A percentile compares a stretch with the other conserved stretches of the same genome.
Conservation (phyloP, 23 red algal species). For the Chondrus crispus region DNA sequence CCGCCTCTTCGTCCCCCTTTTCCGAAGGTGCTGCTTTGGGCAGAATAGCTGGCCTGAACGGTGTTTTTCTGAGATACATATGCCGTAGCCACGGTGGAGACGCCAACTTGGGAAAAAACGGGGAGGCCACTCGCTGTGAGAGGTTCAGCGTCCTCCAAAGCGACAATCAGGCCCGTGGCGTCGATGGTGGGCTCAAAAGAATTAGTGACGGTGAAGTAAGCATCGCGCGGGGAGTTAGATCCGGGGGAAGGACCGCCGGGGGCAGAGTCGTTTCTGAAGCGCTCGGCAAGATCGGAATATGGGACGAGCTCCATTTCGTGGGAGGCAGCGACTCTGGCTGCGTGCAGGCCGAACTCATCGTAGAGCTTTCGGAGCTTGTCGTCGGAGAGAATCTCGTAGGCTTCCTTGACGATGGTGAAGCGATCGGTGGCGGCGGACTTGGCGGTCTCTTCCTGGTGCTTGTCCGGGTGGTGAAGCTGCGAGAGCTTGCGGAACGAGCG, state of each 20-base stretch:
- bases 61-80: constrained; percentile 62
- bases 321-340: constrained; percentile 50
- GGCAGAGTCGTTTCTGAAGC: constrained; percentile 12
- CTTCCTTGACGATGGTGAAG: constrained; percentile 90
- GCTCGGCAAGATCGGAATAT: constrained; percentile 49
- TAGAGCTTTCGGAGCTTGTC: constrained; percentile 79
- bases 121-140: background rate
- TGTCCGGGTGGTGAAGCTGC: constrained; percentile 90
- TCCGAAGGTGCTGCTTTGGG: background rate
- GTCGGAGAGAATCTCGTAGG: constrained; percentile 95
- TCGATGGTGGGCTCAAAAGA: constrained; percentile 57
- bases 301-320: constrained; percentile 58
- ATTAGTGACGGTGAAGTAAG: constrained; percentile 68
- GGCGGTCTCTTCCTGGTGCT: constrained; percentile 61
- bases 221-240: constrained; percentile 24
- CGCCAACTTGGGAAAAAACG: constrained; percentile 46
- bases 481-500: constrained; percentile 75
- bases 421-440: constrained; percentile 84
- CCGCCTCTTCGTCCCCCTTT: background rate
- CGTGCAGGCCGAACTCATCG: constrained; percentile 86
- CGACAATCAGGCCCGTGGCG: constrained; percentile 65
- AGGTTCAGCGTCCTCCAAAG: constrained; percentile 50
- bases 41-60: constrained; percentile 38
- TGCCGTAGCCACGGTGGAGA: constrained; percentile 54
- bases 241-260: background rate